A percentile compares a stretch with the other conserved stretches of the same genome.
Conservation (phyloP, 2,329 filamentous ascomycete species). For the Claviceps sp. region DNA sequence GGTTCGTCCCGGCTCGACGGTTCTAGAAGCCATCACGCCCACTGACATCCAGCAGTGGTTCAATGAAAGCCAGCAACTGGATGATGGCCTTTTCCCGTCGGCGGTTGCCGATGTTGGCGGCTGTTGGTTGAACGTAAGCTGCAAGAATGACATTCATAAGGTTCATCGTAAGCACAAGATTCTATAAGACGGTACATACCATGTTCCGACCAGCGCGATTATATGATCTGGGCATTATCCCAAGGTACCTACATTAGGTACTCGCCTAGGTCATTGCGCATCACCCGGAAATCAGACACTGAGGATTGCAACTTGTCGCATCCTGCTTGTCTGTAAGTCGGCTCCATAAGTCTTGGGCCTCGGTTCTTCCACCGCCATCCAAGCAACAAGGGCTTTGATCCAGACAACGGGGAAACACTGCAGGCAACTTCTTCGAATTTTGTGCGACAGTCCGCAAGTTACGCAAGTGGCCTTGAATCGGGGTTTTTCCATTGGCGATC, state of each 20-base stretch:
- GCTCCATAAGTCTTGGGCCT: not conserved
- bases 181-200: too few relatives aligned
- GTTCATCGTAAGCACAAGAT: too few relatives aligned
- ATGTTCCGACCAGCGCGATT: too few relatives aligned
- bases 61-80: not conserved
- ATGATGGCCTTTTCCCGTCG: not conserved
- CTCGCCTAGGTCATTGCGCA: not conserved
- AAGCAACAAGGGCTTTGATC: not conserved
- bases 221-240: not conserved
- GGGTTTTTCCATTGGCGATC: not conserved
- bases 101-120: not conserved
- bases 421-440: not conserved
- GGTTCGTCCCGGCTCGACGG: not conserved
- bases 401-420: not conserved
- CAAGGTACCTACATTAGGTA: not conserved
- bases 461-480: too few relatives aligned
- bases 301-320: not conserved
- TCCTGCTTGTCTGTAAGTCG: not conserved
- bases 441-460: too few relatives aligned
- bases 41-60: not conserved
- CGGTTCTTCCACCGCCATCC: slow-evolving; percentile 1
- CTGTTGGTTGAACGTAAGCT: not conserved
- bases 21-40: not conserved
- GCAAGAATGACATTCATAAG: not conserved
- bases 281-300: not conserved